Evolutionary conservation across 2,329 filamentous ascomycete genomes (phyloP).

Genomic region (Pseudopyricularia cyperi): DNA sequence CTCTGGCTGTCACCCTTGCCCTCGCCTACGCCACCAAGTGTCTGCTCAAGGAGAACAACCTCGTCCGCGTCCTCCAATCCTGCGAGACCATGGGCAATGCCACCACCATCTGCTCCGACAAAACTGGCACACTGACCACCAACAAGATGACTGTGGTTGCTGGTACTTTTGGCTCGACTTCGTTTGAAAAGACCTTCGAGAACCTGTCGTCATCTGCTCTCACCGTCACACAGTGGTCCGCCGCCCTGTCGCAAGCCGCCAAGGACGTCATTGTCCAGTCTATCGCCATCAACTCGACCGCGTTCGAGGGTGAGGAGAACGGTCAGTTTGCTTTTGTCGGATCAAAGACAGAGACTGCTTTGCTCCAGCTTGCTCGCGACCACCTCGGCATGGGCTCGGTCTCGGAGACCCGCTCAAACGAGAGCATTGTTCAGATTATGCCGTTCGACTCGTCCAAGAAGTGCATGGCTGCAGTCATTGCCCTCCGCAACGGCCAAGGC

Average conservation of each 20-base stretch:
- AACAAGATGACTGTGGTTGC: slow-evolving; percentile 58
- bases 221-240: slow-evolving; percentile 17
- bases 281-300: slow-evolving; percentile 43
- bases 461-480: slow-evolving; percentile 42
- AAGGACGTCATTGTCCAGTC: slow-evolving; percentile 26
- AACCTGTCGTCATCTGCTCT: neutral
- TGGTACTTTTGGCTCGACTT: slow-evolving; percentile 34
- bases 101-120: slow-evolving; percentile 48
- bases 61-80: slow-evolving; percentile 51
- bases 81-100: slow-evolving; percentile 62
- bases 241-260: slow-evolving; percentile 12
- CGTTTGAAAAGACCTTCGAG: neutral
- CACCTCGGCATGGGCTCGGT: slow-evolving; percentile 35
- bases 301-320: slow-evolving; percentile 37
- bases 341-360: slow-evolving; percentile 43
- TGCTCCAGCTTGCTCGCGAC: slow-evolving; percentile 35
- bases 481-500: slow-evolving; percentile 23
- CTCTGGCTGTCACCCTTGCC: slow-evolving; percentile 53
- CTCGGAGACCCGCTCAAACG: slow-evolving; percentile 30
- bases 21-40: slow-evolving; percentile 54
- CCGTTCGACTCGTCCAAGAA: slow-evolving; percentile 41
- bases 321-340: slow-evolving; percentile 34
- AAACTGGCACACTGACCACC: slow-evolving; percentile 54
- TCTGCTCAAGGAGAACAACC: slow-evolving; percentile 57
- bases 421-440: slow-evolving; percentile 29